Evolutionary conservation across 331 rosid genomes (phyloP).

Genomic region (Rosa hybrid): DNA sequence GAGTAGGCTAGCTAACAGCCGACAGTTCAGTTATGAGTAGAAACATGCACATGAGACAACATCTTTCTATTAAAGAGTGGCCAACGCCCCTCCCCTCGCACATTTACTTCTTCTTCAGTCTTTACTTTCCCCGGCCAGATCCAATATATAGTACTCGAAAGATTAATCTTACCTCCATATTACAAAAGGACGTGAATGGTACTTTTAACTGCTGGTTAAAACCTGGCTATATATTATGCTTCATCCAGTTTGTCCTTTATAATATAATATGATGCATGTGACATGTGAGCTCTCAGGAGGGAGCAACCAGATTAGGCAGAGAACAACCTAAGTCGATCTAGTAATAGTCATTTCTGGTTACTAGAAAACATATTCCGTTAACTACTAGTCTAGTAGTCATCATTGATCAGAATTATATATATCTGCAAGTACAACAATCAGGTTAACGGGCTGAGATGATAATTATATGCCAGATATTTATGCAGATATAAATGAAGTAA

Average conservation of each 20-base stretch:
- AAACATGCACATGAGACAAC: neutral
- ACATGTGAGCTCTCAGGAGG: neutral
- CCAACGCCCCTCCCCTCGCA: conserved; percentile 7
- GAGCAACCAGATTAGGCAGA: neutral
- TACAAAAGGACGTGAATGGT: neutral
- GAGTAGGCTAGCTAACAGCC: neutral
- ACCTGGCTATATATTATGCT: neutral
- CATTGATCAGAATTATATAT: neutral
- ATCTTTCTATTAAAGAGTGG: neutral
- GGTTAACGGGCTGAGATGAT: neutral
- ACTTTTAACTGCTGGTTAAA: neutral
- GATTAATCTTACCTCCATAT: neutral
- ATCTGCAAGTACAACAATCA: neutral
- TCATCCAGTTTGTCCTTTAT: neutral
- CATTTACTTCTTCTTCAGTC: neutral
- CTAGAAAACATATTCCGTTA: neutral
- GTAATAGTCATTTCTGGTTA: neutral
- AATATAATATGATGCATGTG: neutral
- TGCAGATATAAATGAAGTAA: neutral
- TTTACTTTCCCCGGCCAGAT: neutral
- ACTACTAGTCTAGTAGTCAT: neutral
- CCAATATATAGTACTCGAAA: neutral
- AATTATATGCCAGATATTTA: neutral
- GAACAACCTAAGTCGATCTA: neutral
- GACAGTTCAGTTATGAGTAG: conserved; percentile 1